Evolutionary conservation across 345 rosid genomes (phyloP), one percentile per base, ranked within the genome.

Genomic region (Cardamine chenopodiifolia): DNA sequence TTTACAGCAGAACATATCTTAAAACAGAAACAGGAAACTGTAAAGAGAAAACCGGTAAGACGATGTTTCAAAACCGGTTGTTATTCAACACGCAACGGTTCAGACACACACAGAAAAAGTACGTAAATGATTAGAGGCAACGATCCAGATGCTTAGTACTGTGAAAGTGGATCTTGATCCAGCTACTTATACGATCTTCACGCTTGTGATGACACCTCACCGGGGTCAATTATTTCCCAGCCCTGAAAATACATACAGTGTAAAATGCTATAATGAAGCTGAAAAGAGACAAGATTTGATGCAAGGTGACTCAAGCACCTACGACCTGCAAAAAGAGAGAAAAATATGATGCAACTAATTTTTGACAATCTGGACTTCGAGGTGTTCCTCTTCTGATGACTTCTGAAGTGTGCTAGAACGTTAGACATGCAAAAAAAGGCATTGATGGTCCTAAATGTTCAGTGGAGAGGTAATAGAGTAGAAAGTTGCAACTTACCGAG

Each of bases 201-300:
- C 1, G 1, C 25, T 68, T 67, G 25, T 60, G 39, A n/a, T 14
- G 15, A 4, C 50, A 17, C 62, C 4, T 60, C 68, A 22, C 31
- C 8, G 5, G 0, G 48, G 4, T 61, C 29, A 44, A 76, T 18
- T 7, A 54, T 5, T 17, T 14, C 59, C 42, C 37, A 76, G 18
- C 17, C 79, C 75, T 76, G 70, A 49, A 76, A 76, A 44, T 22
- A 68, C 39, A 75, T 8, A 25, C 5, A 31, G 57, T 59, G 62
- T 68, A 68, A 68, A 68, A 68, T 53, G 57, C 57, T 52, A 52
- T 60, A 74, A 60, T 68, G 79, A 53, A 52, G n/a, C 42, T 31
- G 25, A 61, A 60, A 76, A 34, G 44, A 45, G 60, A n/a, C 31
- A 62, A 61, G 39, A 61, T 18, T 54, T 76, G 55, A 11, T 40